Evolutionary conservation across 2,329 filamentous ascomycete species (phyloP), one percentile per base, ranked within the genome.

Genomic region (Chrysosporium queenslandicum): DNA sequence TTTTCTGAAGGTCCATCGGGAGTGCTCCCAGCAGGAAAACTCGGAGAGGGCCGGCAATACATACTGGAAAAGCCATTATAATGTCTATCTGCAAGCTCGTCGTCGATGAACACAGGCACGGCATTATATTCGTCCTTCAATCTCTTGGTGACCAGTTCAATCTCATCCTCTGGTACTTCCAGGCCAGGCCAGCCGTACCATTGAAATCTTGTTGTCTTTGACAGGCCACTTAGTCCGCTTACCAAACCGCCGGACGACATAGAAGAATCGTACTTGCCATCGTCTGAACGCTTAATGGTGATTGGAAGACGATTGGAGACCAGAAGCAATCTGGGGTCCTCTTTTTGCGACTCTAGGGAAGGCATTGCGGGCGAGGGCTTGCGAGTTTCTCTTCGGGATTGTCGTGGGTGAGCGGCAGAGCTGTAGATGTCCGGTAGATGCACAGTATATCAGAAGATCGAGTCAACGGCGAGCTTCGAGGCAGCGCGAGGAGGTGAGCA

Each of bases 151-250:
- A 98, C 82, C 52, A 78, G 76, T 1, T 78, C 75, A 40, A 87
- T 79, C 69, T 97, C 91, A 52, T 82, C 79, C 58, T 94, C 87
- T 36, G 91, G 91, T 3, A 97, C 82, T 69, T 97, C 88, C 46
- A 95, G 73, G 34, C 92, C 92, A 0, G 92, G 90, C 91, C 92
- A 97, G 60, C 92, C 92, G 71, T 97, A 97, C 92, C 92, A 98
- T 69, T 92, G 87, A 71, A 97, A 97, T 60, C 84, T 91, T 23
- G 88, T 95, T 29, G 87, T 86, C 72, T 96, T 96, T 62, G 87
- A 85, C 54, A 97, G 74, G 23, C 92, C 92, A 60, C 87, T 94
- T 56, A 98, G 77, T 18, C 92, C 92, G 47, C 88, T 95, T 63
- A 97, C 92, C 37, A 98, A 80, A 37, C 92, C 92, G 53, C 92